Conservation (phyloP, 2,329 filamentous ascomycete genomes). For the Penicillium sp. region DNA sequence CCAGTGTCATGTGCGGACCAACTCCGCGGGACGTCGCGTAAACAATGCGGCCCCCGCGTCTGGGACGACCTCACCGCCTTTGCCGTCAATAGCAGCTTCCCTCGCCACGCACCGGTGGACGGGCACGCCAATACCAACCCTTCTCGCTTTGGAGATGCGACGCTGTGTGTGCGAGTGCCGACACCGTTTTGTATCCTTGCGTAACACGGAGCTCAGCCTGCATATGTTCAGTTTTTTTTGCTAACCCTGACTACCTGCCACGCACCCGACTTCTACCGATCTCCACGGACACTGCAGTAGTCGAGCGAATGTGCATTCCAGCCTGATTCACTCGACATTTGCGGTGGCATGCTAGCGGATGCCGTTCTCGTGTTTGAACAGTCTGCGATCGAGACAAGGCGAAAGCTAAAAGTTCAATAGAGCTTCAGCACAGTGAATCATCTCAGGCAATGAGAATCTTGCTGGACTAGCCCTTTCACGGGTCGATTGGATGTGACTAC, state of each 20-base stretch:
- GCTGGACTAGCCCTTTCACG: background rate
- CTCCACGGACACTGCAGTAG: background rate
- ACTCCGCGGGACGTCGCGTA: background rate
- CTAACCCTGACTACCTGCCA: background rate
- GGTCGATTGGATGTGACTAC: no score
- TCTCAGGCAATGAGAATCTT: background rate
- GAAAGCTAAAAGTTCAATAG: background rate
- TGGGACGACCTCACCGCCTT: background rate
- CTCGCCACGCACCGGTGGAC: background rate
- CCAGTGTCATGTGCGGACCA: background rate
- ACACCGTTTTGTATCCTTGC: background rate
- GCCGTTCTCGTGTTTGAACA: no score
- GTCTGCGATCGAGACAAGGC: background rate
- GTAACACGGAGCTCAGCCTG: background rate
- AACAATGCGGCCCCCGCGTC: background rate
- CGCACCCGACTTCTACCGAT: background rate
- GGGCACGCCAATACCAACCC: background rate
- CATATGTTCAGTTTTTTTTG: background rate
- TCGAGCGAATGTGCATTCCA: background rate
- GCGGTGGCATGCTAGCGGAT: no score
- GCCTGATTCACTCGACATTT: background rate
- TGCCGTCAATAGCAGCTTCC: background rate
- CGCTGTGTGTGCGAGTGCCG: background rate
- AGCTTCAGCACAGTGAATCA: background rate
- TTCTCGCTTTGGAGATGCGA: background rate